Conservation (phyloP, 1,284 basidiomycete species). For the Sphagnurus paluster region DNA sequence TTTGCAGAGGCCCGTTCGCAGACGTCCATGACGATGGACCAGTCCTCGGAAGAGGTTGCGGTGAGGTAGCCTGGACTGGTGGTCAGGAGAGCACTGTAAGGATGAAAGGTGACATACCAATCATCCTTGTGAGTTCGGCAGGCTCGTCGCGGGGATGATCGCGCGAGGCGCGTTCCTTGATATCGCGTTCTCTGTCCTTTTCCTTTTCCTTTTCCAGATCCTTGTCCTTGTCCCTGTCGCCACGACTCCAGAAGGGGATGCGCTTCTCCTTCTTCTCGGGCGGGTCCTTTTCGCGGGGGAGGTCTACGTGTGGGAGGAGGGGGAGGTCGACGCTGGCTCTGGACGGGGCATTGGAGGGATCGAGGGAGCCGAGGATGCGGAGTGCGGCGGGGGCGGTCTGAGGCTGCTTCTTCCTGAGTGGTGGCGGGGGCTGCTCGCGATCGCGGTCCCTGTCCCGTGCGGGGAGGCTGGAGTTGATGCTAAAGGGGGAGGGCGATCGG, state of each 20-base stretch:
- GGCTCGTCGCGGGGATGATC: conserved; percentile 20
- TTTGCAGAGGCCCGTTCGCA: conserved; percentile 70
- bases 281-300: conserved; percentile 24
- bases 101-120: conserved; percentile 42
- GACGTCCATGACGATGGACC: conserved; percentile 74
- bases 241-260: conserved; percentile 52
- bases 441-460: conserved; percentile 24
- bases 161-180: conserved; percentile 5
- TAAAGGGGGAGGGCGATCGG: conserved; percentile 46
- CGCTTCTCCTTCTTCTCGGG: conserved; percentile 39
- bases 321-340: conserved; percentile 33
- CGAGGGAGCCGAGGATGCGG: conserved; percentile 58
- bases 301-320: no score
- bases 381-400: conserved; percentile 39
- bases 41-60: conserved; percentile 75
- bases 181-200: conserved; percentile 30
- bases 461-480: conserved; percentile 28
- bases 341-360: conserved; percentile 42
- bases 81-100: conserved; percentile 8
- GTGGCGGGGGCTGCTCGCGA: conserved; percentile 25
- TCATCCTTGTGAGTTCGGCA: conserved; percentile 65
- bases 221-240: conserved; percentile 16
- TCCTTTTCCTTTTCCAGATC: conserved; percentile 32
- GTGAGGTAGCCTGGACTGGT: conserved; percentile 60
- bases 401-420: conserved; percentile 24